Evolutionary conservation across 345 rosid genomes (phyloP), one percentile per base, ranked within the genome.

Genomic region (Citrus inodora): DNA sequence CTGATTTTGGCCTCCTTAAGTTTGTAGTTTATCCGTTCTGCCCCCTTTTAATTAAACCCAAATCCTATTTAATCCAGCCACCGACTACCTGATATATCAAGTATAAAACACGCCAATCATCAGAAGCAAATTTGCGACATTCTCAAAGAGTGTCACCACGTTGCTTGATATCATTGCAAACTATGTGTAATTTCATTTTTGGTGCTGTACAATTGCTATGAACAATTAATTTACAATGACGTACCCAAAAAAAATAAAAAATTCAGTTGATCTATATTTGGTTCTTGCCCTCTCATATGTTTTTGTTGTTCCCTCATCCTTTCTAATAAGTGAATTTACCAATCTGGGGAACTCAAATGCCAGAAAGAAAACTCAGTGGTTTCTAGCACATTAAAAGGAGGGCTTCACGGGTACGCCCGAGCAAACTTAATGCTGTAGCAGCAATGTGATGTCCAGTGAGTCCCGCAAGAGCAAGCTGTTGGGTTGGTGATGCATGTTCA

Each of bases 361-460:
- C 24, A 10, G 32, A 40, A 24, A 61, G 68, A 61, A 32, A 53
- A 51, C 30, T 4, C 6, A 1, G 8, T 8, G 61, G 30, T 46
- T 63, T 62, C 83, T 91, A 93, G 91, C 91, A 88, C 93, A 87
- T 93, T 74, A 95, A 81, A 55, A 88, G 95, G 80, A 95, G 86
- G 19, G 98, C 98, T 85, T 95, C 98, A 1, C 97, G 93, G 74
- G 92, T 88, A 46, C 94, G 93, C 28, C 97, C 98, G 4, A 93
- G 92, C 76, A 93, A 90, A 77, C 88, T 92, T 73, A 95, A 74
- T 10, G 93, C 92, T 0, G 98, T 92, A 38, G 98, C 98, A 27
- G 95, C 98, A 70, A 95, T 92, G 84, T 95, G 98, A 86, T 91
- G 92, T 82, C 98, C 97, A 0, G 92, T 93, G 66, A 93, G 87